Conservation (phyloP, 257 asterid species). For the Ocimum tenuiflorum region DNA sequence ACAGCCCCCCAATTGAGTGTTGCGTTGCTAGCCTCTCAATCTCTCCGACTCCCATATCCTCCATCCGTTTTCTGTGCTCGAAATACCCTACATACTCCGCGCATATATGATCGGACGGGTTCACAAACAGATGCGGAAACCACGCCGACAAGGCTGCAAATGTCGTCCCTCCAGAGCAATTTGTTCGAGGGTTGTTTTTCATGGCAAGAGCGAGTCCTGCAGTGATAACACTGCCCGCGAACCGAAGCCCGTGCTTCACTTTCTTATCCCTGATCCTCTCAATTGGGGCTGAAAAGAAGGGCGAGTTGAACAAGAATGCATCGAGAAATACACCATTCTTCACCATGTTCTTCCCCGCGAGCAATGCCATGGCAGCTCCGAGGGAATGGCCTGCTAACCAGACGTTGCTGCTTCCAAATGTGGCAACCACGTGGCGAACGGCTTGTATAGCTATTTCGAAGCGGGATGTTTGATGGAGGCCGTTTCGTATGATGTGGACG, state of each 20-base stretch:
- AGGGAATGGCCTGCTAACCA: conserved; percentile 94
- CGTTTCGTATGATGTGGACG: conserved; percentile 50
- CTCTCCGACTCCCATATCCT: conserved; percentile 62
- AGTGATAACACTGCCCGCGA: conserved; percentile 73
- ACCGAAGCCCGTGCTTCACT: conserved; percentile 62
- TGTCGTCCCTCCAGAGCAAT: conserved; percentile 32
- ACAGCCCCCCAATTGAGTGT: conserved; percentile 76
- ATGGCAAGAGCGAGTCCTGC: conserved; percentile 83
- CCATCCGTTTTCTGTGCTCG: conserved; percentile 75
- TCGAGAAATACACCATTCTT: conserved; percentile 51
- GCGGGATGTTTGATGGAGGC: conserved; percentile 72
- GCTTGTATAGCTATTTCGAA: conserved; percentile 70
- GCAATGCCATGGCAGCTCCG: conserved; percentile 82
- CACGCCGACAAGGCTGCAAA: conserved; percentile 50
- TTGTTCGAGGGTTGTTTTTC: conserved; percentile 37
- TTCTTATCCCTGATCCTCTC: conserved; percentile 65
- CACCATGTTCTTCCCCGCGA: conserved; percentile 72
- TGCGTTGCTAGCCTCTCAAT: conserved; percentile 74
- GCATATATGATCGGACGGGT: conserved; percentile 64
- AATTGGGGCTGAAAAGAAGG: conserved; percentile 77
- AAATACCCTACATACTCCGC: conserved; percentile 79
- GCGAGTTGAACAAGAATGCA: conserved; percentile 73
- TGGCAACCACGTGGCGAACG: conserved; percentile 55
- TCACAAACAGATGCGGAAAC: conserved; percentile 65
- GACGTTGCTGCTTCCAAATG: conserved; percentile 47